These are phyloP conservation scores for Ceriops decandra DNA, from an alignment of 345 rosid genomes.

Conservation along the genomic window DNA sequence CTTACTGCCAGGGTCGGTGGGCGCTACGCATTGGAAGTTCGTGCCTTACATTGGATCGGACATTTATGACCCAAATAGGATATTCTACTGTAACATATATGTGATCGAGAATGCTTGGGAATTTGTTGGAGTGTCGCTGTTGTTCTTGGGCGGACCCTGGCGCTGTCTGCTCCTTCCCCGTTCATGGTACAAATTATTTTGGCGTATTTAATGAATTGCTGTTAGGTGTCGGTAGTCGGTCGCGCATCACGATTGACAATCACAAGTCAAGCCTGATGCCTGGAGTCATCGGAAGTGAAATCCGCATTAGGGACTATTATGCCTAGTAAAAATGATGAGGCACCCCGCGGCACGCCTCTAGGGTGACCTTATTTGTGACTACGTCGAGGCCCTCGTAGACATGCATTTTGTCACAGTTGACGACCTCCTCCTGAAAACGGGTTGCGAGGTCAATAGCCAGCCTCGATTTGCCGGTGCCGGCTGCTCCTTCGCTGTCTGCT, in stretches of 20 bases:
- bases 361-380: constrained; percentile 23
- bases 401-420: constrained; percentile 40
- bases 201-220: too few relatives aligned
- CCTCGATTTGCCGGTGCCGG: constrained; percentile 38
- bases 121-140: too few relatives aligned
- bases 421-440: constrained; percentile 25
- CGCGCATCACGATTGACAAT: constrained; percentile 16
- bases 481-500: too few relatives aligned
- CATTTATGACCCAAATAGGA: too few relatives aligned
- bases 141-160: too few relatives aligned
- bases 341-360: constrained; percentile 31
- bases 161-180: too few relatives aligned
- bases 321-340: constrained; percentile 39
- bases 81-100: too few relatives aligned
- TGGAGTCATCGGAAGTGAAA: constrained; percentile 26
- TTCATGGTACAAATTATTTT: too few relatives aligned
- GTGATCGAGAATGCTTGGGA: too few relatives aligned
- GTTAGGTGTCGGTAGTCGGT: constrained; percentile 13
- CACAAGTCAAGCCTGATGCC: constrained; percentile 9
- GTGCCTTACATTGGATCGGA: too few relatives aligned
- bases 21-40: too few relatives aligned
- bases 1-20: too few relatives aligned
- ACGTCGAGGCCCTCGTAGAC: background rate
- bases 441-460: constrained; percentile 35
- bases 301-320: constrained; percentile 21